phyloP scores from a whole-genome alignment of 78 protist species.

The Dictyostelium firmibasis region DNA sequence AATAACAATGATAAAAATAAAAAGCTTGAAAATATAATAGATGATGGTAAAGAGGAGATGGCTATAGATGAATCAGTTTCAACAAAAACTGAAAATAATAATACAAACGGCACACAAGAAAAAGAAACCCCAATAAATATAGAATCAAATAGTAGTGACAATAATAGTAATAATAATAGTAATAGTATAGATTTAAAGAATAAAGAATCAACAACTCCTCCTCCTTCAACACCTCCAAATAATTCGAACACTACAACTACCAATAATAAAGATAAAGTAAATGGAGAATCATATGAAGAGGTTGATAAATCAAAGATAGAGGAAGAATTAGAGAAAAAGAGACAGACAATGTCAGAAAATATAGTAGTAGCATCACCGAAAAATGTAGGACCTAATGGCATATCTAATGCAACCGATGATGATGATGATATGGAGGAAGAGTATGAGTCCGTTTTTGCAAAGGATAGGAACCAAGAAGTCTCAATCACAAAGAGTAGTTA shows the following conservation, averaged over 20 bases:
- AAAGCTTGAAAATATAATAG: neutral
- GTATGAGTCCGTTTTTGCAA: conserved; percentile 13
- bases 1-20: neutral
- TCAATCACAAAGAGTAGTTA: conserved; percentile 45
- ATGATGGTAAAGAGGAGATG: neutral
- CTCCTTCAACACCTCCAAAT: neutral
- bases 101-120: neutral
- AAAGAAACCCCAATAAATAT: neutral
- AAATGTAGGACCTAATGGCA: neutral
- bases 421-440: conserved; percentile 34
- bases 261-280: neutral
- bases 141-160: neutral
- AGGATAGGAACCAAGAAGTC: neutral
- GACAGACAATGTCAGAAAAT: neutral
- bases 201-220: neutral
- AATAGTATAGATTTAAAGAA: neutral
- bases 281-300: neutral
- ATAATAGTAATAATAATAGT: too few relatives aligned
- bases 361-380: neutral
- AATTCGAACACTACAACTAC: neutral
- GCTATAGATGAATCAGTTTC: neutral
- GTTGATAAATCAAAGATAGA: conserved; percentile 1
- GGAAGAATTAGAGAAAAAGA: neutral
- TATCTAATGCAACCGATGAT: neutral
- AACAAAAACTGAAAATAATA: neutral